Evolutionary conservation across 1,284 basidiomycete genomes (phyloP), one percentile per base, ranked within the genome.

Genomic region (Ganoderma lucidum): DNA sequence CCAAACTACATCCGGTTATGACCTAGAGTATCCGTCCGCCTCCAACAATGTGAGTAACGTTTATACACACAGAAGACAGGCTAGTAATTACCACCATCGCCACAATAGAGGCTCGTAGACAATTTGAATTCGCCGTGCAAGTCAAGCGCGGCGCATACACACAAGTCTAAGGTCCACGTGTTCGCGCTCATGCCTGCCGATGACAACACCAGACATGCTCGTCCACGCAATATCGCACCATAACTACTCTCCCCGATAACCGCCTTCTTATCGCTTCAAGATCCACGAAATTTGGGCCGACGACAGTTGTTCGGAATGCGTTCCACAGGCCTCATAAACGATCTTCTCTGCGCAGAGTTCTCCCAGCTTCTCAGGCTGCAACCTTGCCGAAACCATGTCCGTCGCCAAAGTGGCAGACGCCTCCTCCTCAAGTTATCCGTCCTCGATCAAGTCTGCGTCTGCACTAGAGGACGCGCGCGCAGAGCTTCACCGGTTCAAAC

Each of bases 401-500:
- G 32, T n/a, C 44, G 44, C 15, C 53, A 70, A 70, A 51, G 67
- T 48, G 39, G 67, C 58, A 42, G 68, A 68, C 15, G 19, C 23
- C 17, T 55, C 69, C 37, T 48, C 45, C 41, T 39, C 66, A 30
- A 67, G 53, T 42, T 72, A 72, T 39, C 56, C 70, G 0, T 66
- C 67, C 35, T 73, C 72, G 28, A 55, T 63, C 44, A 73, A 72
- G 66, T 71, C 71, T 15, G n/a, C 53, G 6, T 67, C 60, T 28
- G 69, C 53, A 14, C 64, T 68, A 12, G 72, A 71, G 23, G 63
- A 72, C 17, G 70, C 64, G 3, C 61, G 63, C 19, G 67, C 63
- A 9, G 44, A 60, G 15, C 68, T 74, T 37, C 66, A 73, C 42
- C 64, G 73, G 45, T 72, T 75, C 53, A 72, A 77, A 48, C 75